Base-by-base conservation (phyloP, 176 grass and related monocot genomes). In the Triticum turgidum region DNA sequence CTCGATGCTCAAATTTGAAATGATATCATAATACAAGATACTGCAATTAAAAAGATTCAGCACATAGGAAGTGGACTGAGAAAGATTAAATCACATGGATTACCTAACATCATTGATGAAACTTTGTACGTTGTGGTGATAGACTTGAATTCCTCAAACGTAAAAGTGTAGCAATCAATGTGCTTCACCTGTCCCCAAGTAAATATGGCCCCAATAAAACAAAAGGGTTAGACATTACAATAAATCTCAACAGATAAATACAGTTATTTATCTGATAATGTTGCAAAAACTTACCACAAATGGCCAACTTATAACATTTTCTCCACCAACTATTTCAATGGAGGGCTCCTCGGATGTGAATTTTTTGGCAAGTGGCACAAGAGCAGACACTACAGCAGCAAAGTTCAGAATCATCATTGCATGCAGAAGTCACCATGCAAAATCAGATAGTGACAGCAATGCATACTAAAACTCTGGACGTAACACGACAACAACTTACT, bases 281-380 rank as follows among this genome's bases (percentile, higher is more conserved):
- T 64, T 51, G 41, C 38, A n/a, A 85, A 62, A 67, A 81, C 89
- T 93, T 76, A 97, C 95, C 90, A 91, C 93, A 89, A 87, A 86
- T 13, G 95, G 95, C 93, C 95, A 98, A 66, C 92, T 95, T 85
- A 98, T 83, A 91, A 95, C 93, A 90, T 95, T 98, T 79, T 98
- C 95, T 77, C 95, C 91, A 29, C 89, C 88, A 45, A 45, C 3
- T 45, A 45, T 45, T 45, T 45, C 44, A 88, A 91, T 93, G n/a
- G 91, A 90, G 32, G 93, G 95, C 54, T 98, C 93, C 87, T 98
- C 95, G 63, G 90, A 98, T 91, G 93, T 84, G 68, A 90, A 83
- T 47, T 90, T 90, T 90, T 98, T 98, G 63, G 95, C 95, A 80
- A 93, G 93, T 69, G 95, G 93, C 79, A 95, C 61, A 64, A 97